Evolutionary conservation across 2,329 filamentous ascomycete genomes (phyloP), one percentile per base, ranked within the genome.

Genomic region (Plectosphaerella plurivora): DNA sequence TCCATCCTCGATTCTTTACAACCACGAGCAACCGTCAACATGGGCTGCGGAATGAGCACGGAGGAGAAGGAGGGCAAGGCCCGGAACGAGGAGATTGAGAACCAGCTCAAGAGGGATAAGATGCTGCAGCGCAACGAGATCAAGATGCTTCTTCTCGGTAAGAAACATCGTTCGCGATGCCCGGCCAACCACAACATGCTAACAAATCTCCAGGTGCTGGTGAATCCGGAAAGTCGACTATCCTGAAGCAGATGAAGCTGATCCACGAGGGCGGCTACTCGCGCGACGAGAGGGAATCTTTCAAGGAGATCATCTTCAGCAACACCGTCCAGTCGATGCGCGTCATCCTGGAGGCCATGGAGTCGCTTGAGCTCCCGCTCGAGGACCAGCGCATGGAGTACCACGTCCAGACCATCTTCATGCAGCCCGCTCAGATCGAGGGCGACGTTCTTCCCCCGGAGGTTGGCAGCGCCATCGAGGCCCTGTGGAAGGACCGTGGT

Each of bases 11-110:
- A 12, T 24, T 25, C 12, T 18, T 6, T 24, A 12, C 36, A 55
- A 52, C 45, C 46, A 57, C 51, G 52, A 25, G 37, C 60, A 55
- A 63, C 72, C 74, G 78, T 71, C 87, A 91, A 80, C 67, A 99
- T 99, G 94, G 94, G 94, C 86, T 99, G 94, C 75, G 93, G 93
- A 77, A 96, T 97, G 91, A 97, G 93, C 74, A 96, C 94, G 70
- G 94, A 97, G 81, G 94, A 97, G 79, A 97, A 97, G 88, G 94
- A 97, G 91, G 93, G 94, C 78, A 97, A 97, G 89, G 90, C 91
- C 81, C 88, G 94, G 65, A 97, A 99, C 73, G 94, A 99, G 83
- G 93, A 97, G 85, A 99, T 99, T 69, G 94, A 99, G 78, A 97
- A 97, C 73, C 93, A 97, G 81, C 81, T 97, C 70, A 97, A 97